Conservation (phyloP, 2,329 filamentous ascomycete species). For the Alternaria brassicicola region DNA sequence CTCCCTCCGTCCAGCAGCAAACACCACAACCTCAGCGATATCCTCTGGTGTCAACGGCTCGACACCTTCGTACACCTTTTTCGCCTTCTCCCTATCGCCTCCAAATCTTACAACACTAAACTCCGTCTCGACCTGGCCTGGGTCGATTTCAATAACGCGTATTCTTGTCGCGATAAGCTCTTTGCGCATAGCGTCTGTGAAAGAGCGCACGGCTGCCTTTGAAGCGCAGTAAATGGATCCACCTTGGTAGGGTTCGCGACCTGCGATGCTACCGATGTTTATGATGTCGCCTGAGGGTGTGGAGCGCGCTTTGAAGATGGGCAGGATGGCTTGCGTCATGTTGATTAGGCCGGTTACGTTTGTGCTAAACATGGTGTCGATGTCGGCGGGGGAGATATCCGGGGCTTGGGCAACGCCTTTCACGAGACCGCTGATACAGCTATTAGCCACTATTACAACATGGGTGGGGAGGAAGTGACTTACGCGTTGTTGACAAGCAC, state of each 20-base stretch:
- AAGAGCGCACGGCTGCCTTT: conserved; percentile 85
- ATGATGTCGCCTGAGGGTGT: conserved; percentile 80
- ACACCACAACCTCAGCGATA: conserved; percentile 89
- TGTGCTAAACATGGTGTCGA: conserved; percentile 85
- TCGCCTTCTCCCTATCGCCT: conserved; percentile 86
- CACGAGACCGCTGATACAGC: conserved; percentile 69
- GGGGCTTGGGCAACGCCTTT: conserved; percentile 87
- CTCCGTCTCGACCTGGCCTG: conserved; percentile 92
- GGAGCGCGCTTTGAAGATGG: conserved; percentile 72
- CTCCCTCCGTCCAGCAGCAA: conserved; percentile 79
- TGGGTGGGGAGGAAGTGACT: not conserved
- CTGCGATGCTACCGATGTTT: conserved; percentile 93
- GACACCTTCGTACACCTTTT: conserved; percentile 77
- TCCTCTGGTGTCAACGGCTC: conserved; percentile 86
- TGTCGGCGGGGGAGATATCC: conserved; percentile 80
- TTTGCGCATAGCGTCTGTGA: conserved; percentile 80
- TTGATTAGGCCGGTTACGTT: conserved; percentile 95
- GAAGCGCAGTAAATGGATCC: conserved; percentile 93
- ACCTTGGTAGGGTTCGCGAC: conserved; percentile 81
- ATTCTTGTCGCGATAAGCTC: conserved; percentile 83
- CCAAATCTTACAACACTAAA: conserved; percentile 89
- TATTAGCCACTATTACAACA: not conserved
- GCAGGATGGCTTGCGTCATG: conserved; percentile 90
- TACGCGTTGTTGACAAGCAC: conserved; percentile 75
- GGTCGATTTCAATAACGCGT: conserved; percentile 85